Evolutionary conservation across 2,329 filamentous ascomycete species (phyloP), one percentile per base, ranked within the genome.

Genomic region (Pyrenophora seminiperda): DNA sequence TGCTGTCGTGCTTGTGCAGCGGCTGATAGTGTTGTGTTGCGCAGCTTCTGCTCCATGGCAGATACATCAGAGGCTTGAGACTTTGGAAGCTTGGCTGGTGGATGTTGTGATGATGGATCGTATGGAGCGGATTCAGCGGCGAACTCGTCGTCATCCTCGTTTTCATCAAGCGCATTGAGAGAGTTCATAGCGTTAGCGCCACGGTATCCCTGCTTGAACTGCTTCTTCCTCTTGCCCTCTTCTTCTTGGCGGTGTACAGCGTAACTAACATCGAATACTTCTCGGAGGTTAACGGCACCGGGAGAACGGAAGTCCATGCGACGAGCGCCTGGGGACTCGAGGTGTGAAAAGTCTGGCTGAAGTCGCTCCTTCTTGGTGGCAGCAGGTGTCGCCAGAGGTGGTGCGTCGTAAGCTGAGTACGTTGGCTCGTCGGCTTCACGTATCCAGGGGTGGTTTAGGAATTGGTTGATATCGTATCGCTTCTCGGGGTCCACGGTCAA

Each of bases 201-300:
- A 66, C 87, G 72, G 77, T 88, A 79, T 63, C 88, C 83, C 79
- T 92, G 80, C 76, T 83, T 79, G 62, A 92, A 83, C 67, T 95
- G 90, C 74, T 95, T 96, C 58, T 91, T 85, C 45, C 91, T 86
- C 77, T 97, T 97, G 65, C 85, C 87, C 74, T 97, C 94, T 71
- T 99, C 94, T 74, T 97, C 94, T 73, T 97, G 91, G 38, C 94
- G 82, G 71, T 97, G 94, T 7, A 99, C 94, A 7, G 94, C 93
- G 67, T 99, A 99, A n/a, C 91, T 88, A 40, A 99, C 93, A 67
- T 99, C 94, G 61, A 99, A 99, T 2, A 97, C 92, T 74, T 99
- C 94, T 52, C 94, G 90, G 10, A 99, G 79, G 70, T 97, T 97
- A 74, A 99, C 88, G 2, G 91, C 92, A 41, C 92, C 94, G 0